Percentiles rank a stretch among this genome's conserved stretches.
These are phyloP conservation scores for Stagonosporopsis tanaceti DNA, from an alignment of 2,329 filamentous ascomycete genomes.

Conservation along the genomic window DNA sequence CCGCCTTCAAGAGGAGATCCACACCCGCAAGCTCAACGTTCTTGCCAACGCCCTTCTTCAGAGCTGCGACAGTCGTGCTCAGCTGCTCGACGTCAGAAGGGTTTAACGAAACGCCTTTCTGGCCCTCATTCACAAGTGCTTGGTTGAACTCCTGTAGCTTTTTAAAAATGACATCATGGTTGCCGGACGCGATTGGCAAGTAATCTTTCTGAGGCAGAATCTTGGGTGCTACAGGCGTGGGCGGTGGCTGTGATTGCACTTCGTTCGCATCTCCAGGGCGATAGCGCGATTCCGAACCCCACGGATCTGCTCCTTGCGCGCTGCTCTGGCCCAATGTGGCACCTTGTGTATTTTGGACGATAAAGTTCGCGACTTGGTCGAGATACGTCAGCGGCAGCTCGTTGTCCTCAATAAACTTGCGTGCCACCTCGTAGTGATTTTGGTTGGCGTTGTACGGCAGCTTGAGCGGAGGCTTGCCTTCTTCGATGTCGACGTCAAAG, in stretches of 20 bases:
- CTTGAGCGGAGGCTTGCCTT: slow-evolving; percentile 90
- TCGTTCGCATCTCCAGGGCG: slow-evolving; percentile 70
- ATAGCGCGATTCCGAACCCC: slow-evolving; percentile 80
- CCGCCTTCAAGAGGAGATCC: slow-evolving; percentile 73
- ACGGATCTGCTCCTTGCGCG: slow-evolving; percentile 69
- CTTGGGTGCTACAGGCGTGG: slow-evolving; percentile 59
- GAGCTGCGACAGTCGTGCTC: slow-evolving; percentile 65
- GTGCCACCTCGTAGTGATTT: slow-evolving; percentile 90
- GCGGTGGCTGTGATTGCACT: slow-evolving; percentile 40
- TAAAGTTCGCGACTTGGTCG: slow-evolving; percentile 92
- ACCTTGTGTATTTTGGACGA: slow-evolving; percentile 86
- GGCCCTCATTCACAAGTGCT: slow-evolving; percentile 72
- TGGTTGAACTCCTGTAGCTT: slow-evolving; percentile 80
- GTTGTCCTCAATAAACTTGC: slow-evolving; percentile 89
- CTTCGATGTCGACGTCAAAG: slow-evolving; percentile 95
- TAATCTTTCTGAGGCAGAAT: slow-evolving; percentile 81
- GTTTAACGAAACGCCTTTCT: slow-evolving; percentile 77
- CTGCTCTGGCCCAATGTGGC: slow-evolving; percentile 75
- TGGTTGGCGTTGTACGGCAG: slow-evolving; percentile 93
- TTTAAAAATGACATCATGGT: slow-evolving; percentile 73
- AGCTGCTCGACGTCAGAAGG: slow-evolving; percentile 73
- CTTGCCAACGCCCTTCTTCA: slow-evolving; percentile 62
- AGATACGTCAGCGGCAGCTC: slow-evolving; percentile 87
- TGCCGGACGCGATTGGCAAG: slow-evolving; percentile 77
- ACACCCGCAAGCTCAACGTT: slow-evolving; percentile 61